A percentile compares a stretch with the other conserved stretches of the same genome.
Conservation (phyloP, 164 flowering plant species). For the Dillenia suffruticosa region DNA sequence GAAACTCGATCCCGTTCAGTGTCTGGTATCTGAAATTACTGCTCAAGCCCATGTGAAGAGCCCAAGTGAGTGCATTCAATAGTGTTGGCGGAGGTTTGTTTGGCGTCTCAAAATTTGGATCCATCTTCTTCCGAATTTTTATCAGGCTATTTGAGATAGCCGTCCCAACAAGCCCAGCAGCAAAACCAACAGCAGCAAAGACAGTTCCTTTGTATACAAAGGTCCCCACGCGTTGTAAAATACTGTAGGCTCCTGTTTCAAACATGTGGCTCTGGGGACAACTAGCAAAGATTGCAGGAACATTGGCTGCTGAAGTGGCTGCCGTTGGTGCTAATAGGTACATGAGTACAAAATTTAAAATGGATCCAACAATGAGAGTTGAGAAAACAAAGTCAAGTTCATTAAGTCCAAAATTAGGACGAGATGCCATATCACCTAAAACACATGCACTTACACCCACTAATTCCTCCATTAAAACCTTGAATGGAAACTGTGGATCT, state of each 20-base stretch:
- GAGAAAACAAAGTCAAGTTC: constrained; percentile 96
- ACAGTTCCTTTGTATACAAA: constrained; percentile 79
- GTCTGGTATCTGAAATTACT: constrained; percentile 89
- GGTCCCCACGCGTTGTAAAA: constrained; percentile 62
- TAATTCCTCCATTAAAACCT: constrained; percentile 90
- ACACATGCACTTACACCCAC: constrained; percentile 83
- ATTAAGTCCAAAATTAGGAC: constrained; percentile 91
- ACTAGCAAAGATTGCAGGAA: constrained; percentile 59
- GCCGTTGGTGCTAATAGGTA: constrained; percentile 74
- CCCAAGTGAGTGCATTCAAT: constrained; percentile 85
- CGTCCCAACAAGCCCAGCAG: constrained; percentile 88
- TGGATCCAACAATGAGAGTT: constrained; percentile 85
- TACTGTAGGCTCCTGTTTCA: constrained; percentile 59
- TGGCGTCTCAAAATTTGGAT: constrained; percentile 74
- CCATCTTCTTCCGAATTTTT: constrained; percentile 80
- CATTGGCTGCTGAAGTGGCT: constrained; percentile 23
- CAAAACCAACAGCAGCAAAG: constrained; percentile 84
- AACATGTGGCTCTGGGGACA: constrained; percentile 92
- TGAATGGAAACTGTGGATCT: constrained; percentile 95
- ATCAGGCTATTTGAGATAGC: constrained; percentile 84
- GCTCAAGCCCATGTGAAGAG: constrained; percentile 86
- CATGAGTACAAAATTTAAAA: constrained; percentile 83
- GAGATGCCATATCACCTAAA: constrained; percentile 92
- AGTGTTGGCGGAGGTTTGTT: constrained; percentile 86
- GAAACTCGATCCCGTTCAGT: constrained; percentile 71